Percentiles rank a stretch among this genome's conserved stretches.
These are phyloP conservation scores for Ormosia emarginata DNA, from an alignment of 306 rosid species.

Conservation along the genomic window DNA sequence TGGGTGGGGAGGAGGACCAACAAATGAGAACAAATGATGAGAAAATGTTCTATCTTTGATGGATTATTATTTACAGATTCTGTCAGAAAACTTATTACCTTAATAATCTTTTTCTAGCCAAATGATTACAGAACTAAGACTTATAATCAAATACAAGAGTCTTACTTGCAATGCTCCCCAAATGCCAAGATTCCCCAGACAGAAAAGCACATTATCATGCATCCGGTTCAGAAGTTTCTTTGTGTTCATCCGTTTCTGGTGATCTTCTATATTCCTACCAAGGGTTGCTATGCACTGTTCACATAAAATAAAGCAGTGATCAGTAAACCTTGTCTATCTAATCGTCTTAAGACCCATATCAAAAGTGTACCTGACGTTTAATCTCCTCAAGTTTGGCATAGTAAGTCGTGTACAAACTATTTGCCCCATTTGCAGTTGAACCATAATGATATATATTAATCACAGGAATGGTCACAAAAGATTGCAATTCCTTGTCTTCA, in stretches of 20 bases:
- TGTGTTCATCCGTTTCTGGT: constrained; percentile 48
- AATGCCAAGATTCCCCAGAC: constrained; percentile 74
- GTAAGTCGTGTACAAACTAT: constrained; percentile 29
- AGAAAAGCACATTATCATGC: constrained; percentile 70
- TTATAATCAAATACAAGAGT: constrained; percentile 8
- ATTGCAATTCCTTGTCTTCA: constrained; percentile 52
- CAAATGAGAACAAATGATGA: background rate
- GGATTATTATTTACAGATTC: constrained; percentile 11
- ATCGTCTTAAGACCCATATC: constrained; percentile 24
- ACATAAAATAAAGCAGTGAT: constrained; percentile 27
- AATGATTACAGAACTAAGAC: constrained; percentile 9
- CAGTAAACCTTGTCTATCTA: constrained; percentile 6
- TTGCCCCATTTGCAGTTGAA: constrained; percentile 32
- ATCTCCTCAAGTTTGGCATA: constrained; percentile 46
- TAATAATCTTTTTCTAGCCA: background rate
- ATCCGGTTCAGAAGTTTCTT: constrained; percentile 63
- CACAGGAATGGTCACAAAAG: constrained; percentile 58
- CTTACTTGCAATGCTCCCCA: constrained; percentile 88
- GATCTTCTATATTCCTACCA: constrained; percentile 40
- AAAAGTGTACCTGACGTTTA: constrained; percentile 61
- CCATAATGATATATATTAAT: constrained; percentile 47
- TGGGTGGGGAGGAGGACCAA: background rate
- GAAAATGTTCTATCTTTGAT: background rate
- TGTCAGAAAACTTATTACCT: background rate
- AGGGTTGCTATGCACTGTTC: constrained; percentile 64